Evolutionary conservation across 164 flowering plant species (phyloP).

Genomic region (Piper longum): DNA sequence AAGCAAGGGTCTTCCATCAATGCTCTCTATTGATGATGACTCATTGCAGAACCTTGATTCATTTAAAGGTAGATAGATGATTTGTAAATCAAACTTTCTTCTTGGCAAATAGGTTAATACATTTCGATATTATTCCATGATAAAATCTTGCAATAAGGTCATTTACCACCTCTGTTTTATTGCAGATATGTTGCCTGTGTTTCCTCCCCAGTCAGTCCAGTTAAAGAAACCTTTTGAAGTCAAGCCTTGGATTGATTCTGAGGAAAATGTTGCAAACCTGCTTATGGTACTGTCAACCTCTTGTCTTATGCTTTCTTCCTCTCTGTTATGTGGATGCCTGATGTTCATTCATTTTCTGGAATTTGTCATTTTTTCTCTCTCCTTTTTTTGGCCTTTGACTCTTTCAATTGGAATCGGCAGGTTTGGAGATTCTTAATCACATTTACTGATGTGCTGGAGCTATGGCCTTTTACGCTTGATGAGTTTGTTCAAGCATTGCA

Average conservation of each 20-base stretch:
- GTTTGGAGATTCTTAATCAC: slow-evolving; percentile 85
- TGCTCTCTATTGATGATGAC: slow-evolving; percentile 59
- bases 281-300: slow-evolving; percentile 50
- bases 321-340: not conserved
- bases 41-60: slow-evolving; percentile 57
- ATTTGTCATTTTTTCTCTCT: not conserved
- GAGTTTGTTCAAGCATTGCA: slow-evolving; percentile 91
- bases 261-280: slow-evolving; percentile 72
- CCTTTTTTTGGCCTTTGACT: slow-evolving; percentile 2
- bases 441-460: slow-evolving; percentile 81
- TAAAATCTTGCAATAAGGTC: not conserved
- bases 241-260: slow-evolving; percentile 71
- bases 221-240: slow-evolving; percentile 54
- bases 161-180: no score
- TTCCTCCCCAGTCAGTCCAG: slow-evolving; percentile 58
- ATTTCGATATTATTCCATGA: no score
- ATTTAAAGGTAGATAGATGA: slow-evolving; percentile 39
- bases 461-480: slow-evolving; percentile 93
- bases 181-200: slow-evolving; percentile 41
- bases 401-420: slow-evolving; percentile 16
- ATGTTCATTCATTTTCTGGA: not conserved
- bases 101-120: not conserved
- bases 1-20: slow-evolving; percentile 56
- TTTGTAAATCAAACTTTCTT: no score
- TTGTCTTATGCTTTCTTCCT: not conserved